These are phyloP conservation scores for Penicillium thymicola DNA, from an alignment of 2,329 filamentous ascomycete species.

Conservation along the genomic window DNA sequence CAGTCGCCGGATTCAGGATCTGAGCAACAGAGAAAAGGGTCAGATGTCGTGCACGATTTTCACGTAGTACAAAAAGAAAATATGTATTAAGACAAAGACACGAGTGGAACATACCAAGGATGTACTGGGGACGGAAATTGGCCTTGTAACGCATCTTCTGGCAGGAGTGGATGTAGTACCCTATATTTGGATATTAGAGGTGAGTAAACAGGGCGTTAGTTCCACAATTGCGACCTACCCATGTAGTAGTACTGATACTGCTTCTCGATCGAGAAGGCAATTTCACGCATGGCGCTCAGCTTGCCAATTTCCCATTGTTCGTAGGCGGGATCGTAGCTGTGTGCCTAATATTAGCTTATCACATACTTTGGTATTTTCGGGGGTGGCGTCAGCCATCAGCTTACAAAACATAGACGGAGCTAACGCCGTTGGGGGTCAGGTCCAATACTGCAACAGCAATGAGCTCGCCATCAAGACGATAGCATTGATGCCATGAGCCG, in stretches of 20 bases:
- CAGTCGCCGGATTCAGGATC: conserved; percentile 48
- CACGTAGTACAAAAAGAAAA: background rate
- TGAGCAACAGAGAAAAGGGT: conserved; percentile 16
- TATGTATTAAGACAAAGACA: background rate
- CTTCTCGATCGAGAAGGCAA: conserved; percentile 53
- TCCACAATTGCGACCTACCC: conserved; percentile 41
- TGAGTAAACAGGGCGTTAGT: background rate
- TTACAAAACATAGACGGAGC: conserved; percentile 51
- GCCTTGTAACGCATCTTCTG: conserved; percentile 53
- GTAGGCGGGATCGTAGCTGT: conserved; percentile 58
- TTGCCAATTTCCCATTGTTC: conserved; percentile 62
- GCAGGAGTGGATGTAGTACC: conserved; percentile 61
- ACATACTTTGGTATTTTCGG: background rate
- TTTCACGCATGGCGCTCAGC: conserved; percentile 59
- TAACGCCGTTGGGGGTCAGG: conserved; percentile 46
- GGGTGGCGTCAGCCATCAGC: conserved; percentile 8
- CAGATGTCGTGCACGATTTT: conserved; percentile 1
- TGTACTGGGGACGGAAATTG: conserved; percentile 45
- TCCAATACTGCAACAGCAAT: conserved; percentile 50
- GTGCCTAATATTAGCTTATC: background rate
- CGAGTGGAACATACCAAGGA: conserved; percentile 41
- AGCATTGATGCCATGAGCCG: conserved; percentile 52
- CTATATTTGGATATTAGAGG: conserved; percentile 25
- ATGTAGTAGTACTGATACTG: conserved; percentile 63
- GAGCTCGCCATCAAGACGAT: conserved; percentile 48